These are phyloP conservation scores for Neurospora cerealis DNA, from an alignment of 495 filamentous ascomycete genomes.

Conservation along the genomic window DNA sequence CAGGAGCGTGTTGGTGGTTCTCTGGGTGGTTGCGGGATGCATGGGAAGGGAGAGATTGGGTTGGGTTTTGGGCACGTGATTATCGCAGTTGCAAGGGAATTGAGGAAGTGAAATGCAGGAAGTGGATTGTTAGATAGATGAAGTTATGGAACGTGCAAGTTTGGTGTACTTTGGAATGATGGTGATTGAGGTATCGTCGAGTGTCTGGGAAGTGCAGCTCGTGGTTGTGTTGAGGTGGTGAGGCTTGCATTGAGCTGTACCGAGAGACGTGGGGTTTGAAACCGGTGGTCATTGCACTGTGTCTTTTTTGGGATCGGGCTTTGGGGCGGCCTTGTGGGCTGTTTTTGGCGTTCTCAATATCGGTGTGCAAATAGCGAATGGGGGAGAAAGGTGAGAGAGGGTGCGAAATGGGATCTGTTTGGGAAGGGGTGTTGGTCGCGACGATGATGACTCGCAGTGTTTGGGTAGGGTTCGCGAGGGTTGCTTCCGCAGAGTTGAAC, in stretches of 20 bases:
- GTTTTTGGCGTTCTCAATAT: neutral
- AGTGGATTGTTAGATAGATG: neutral
- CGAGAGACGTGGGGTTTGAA: neutral
- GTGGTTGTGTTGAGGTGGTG: neutral
- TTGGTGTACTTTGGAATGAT: neutral
- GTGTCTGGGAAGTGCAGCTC: neutral
- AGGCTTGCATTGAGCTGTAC: neutral
- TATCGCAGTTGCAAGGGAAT: neutral
- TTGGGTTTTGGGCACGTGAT: neutral
- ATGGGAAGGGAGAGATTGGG: too few relatives aligned
- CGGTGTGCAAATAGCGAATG: neutral
- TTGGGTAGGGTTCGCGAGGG: neutral
- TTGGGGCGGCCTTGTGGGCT: neutral
- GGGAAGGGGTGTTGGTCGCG: neutral
- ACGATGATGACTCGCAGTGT: neutral
- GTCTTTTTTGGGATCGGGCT: neutral
- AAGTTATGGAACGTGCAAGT: neutral
- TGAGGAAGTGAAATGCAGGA: neutral
- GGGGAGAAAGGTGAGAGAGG: neutral
- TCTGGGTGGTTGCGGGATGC: neutral
- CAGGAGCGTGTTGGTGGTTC: neutral
- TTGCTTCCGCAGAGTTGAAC: too few relatives aligned
- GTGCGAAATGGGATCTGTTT: neutral
- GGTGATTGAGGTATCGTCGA: neutral
- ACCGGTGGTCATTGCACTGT: neutral